phyloP scores from a whole-genome alignment of 805 yeast genomes.

The Cyberlindnera mississippiensis region DNA sequence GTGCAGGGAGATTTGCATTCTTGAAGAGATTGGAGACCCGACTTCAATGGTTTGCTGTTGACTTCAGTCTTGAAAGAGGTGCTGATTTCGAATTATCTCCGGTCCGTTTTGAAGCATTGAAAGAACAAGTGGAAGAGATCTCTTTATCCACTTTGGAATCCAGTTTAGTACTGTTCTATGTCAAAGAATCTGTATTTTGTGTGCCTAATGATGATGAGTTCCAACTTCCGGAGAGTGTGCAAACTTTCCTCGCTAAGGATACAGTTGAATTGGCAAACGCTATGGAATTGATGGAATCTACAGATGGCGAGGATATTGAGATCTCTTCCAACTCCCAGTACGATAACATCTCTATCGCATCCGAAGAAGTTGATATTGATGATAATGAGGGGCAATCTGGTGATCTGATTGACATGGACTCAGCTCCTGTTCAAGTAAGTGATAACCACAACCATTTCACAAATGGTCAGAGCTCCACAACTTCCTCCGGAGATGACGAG shows the following conservation, averaged over 20 bases:
- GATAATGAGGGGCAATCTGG: not conserved
- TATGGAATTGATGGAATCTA: conserved; percentile 19
- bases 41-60: conserved; percentile 31
- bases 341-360: not conserved
- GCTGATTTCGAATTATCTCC: conserved; percentile 24
- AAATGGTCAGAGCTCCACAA: no score
- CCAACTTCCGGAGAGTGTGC: conserved; percentile 25
- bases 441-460: no score
- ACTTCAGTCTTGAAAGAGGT: conserved; percentile 26
- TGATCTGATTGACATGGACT: conserved; percentile 5
- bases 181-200: conserved; percentile 26
- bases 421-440: not conserved
- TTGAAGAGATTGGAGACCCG: conserved; percentile 18
- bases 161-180: conserved; percentile 34
- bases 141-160: conserved; percentile 26
- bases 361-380: not conserved
- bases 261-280: conserved; percentile 19
- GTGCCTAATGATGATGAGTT: conserved; percentile 4
- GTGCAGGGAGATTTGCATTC: conserved; percentile 31
- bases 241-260: conserved; percentile 32
- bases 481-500: no score
- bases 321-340: not conserved
- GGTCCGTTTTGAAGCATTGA: conserved; percentile 27
- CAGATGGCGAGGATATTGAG: conserved; percentile 14
- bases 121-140: conserved; percentile 17